A percentile compares a stretch with the other conserved stretches of the same genome.
phyloP scores from a whole-genome alignment of 148 eudicot species.

The Vaccinium corymbosum region DNA sequence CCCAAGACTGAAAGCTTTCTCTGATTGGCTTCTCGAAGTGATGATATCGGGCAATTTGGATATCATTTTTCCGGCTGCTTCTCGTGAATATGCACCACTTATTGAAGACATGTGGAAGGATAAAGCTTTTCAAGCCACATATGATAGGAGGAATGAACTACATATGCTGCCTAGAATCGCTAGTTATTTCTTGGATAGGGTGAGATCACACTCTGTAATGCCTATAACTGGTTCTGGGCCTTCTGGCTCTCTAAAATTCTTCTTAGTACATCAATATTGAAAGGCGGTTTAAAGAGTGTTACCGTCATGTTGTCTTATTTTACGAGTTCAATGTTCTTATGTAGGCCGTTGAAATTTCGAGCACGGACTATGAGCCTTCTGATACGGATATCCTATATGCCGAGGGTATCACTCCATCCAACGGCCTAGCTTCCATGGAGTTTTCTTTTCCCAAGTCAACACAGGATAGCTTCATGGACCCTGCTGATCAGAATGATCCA shows the following conservation, averaged over 20 bases:
- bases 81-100: constrained; percentile 66
- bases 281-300: not conserved
- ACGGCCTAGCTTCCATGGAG: constrained; percentile 48
- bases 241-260: not conserved
- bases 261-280: not conserved
- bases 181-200: constrained; percentile 65
- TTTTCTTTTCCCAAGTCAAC: constrained; percentile 40
- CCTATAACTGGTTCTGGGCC: constrained; percentile 4
- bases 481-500: constrained; percentile 35
- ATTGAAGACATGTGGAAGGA: constrained; percentile 82
- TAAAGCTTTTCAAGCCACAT: constrained; percentile 69
- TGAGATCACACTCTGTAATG: constrained; percentile 24
- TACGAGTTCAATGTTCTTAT: constrained; percentile 12
- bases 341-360: constrained; percentile 72
- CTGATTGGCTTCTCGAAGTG: constrained; percentile 67
- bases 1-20: constrained; percentile 53
- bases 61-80: constrained; percentile 56
- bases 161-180: constrained; percentile 56
- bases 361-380: constrained; percentile 67
- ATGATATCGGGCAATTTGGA: constrained; percentile 71
- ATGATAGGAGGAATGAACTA: constrained; percentile 56
- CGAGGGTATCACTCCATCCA: constrained; percentile 52
- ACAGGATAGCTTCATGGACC: constrained; percentile 32
- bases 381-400: constrained; percentile 63
- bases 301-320: not conserved